These are phyloP conservation scores for Theileria luwenshuni DNA, from an alignment of 169 alveolate genomes.

Conservation along the genomic window DNA sequence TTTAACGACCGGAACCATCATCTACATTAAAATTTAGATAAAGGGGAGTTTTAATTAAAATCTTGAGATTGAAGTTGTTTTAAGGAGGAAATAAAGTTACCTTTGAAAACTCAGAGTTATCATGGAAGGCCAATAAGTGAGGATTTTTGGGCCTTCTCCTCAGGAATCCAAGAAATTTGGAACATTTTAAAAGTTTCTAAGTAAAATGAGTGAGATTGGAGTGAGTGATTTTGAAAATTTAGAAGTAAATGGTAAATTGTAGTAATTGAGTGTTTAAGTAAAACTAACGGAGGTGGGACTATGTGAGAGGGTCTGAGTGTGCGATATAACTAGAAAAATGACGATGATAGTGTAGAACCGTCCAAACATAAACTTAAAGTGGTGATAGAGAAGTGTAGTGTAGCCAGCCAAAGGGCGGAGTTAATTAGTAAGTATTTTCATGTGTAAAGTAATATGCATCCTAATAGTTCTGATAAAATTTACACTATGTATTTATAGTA, in stretches of 20 bases:
- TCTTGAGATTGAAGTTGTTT: slow-evolving; percentile 29
- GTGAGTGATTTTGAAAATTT: no score
- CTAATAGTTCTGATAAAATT: background rate
- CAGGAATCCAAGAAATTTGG: slow-evolving; percentile 34
- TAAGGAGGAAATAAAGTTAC: slow-evolving; percentile 39
- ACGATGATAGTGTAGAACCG: no score
- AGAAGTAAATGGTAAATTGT: no score
- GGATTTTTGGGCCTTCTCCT: slow-evolving; percentile 68
- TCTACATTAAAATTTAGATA: slow-evolving; percentile 52
- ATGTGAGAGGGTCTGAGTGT: no score
- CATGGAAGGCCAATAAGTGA: slow-evolving; percentile 73
- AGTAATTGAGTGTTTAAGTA: no score
- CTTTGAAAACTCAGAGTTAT: slow-evolving; percentile 74
- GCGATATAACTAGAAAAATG: no score
- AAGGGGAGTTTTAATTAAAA: slow-evolving; percentile 45
- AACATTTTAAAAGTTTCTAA: no score
- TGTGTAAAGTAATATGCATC: slow-evolving; percentile 1
- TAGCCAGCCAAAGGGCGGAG: background rate
- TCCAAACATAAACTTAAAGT: no score
- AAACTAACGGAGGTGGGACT: no score
- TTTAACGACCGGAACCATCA: slow-evolving; percentile 52
- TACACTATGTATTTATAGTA: background rate
- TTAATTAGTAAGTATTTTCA: background rate
- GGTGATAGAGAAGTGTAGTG: no score
- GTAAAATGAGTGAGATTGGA: no score